Conservation (phyloP, 352 stramenopile genomes). For the Globisporangium polare region DNA sequence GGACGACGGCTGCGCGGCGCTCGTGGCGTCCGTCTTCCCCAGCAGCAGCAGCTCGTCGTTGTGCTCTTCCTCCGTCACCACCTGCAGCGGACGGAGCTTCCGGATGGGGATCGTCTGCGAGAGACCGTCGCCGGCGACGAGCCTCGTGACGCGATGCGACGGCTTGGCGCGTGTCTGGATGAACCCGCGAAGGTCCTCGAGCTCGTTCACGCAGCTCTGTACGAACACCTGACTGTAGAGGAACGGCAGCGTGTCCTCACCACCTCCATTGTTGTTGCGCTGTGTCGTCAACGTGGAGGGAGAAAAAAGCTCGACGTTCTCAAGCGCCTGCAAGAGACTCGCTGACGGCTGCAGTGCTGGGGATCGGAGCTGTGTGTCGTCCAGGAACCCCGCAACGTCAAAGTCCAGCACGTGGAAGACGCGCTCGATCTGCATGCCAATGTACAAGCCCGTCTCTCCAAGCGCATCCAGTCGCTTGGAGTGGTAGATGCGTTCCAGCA, state of each 20-base stretch:
- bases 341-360: conserved; percentile 17
- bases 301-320: conserved; percentile 1
- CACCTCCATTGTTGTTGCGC: conserved; percentile 11
- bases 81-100: conserved; percentile 60
- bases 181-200: conserved; percentile 55
- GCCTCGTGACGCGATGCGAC: conserved; percentile 20
- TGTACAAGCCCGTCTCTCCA: conserved; percentile 49
- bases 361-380: conserved; percentile 13
- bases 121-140: conserved; percentile 12
- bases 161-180: conserved; percentile 48
- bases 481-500: conserved; percentile 42
- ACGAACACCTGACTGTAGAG: conserved; percentile 67
- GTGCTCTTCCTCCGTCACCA: conserved; percentile 31
- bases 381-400: conserved; percentile 19
- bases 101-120: conserved; percentile 30
- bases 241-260: conserved; percentile 46
- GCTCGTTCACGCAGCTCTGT: conserved; percentile 52
- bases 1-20: not conserved
- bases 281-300: conserved; percentile 4
- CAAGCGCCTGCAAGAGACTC: conserved; percentile 16
- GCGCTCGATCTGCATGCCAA: conserved; percentile 59
- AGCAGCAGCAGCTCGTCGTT: conserved; percentile 5
- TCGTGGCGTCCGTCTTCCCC: not conserved
- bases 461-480: conserved; percentile 36
- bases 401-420: conserved; percentile 44